Conservation (phyloP, 306 rosid species). For the cucumber (Cucumis sativus) region Cucumber_9930_V3 NC_026656.2:3229501-3230000, state of each 20-base stretch:
- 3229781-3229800: not conserved
- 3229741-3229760: no score
- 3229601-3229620: not conserved
- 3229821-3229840: not conserved
- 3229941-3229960: no score
- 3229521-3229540: slow-evolving; percentile 2
- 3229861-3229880: not conserved
- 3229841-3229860: not conserved
- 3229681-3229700: slow-evolving; percentile 76
- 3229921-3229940: not conserved
- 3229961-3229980: no score
- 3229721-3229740: not conserved
- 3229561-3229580: not conserved
- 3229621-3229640: slow-evolving; percentile 23
- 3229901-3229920: not conserved
- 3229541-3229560: not conserved
- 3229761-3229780: no score
- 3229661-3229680: slow-evolving; percentile 93
- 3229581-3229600: not conserved
- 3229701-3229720: slow-evolving; percentile 59
- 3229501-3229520: not conserved
- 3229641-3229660: slow-evolving; percentile 72
- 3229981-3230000: not conserved
- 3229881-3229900: not conserved
- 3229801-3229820: not conserved